Conservation (phyloP, 306 rosid species). For the Coriaria nepalensis region DNA sequence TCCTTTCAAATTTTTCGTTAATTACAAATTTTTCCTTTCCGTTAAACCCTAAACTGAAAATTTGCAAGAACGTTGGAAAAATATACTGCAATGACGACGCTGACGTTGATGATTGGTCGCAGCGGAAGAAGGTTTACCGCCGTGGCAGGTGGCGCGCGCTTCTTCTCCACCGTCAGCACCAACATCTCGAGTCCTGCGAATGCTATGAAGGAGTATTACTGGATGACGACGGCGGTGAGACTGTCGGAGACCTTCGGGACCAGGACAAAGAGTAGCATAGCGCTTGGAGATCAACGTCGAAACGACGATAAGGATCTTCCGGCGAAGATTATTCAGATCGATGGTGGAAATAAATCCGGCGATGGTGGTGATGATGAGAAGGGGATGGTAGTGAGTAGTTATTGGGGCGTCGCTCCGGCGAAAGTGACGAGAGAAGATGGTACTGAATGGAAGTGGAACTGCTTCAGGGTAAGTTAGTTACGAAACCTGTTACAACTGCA, state of each 20-base stretch:
- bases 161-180: conserved; percentile 8
- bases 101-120: too few species aligned
- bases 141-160: conserved; percentile 4
- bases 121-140: too few species aligned
- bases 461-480: conserved; percentile 42
- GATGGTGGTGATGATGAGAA: conserved; percentile 16
- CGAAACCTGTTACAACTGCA: neutral
- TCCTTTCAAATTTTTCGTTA: too few species aligned
- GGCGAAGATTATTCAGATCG: neutral
- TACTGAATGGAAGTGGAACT: conserved; percentile 57
- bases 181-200: too few species aligned
- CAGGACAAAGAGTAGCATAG: conserved; percentile 7
- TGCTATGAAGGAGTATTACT: neutral
- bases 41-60: too few species aligned
- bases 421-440: conserved; percentile 40
- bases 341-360: neutral
- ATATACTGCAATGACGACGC: too few species aligned
- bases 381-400: conserved; percentile 18
- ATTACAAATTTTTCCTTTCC: too few species aligned
- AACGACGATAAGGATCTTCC: neutral
- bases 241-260: conserved; percentile 17
- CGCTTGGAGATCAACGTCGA: neutral
- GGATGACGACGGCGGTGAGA: conserved; percentile 6
- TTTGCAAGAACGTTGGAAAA: too few species aligned
- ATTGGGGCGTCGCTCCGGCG: conserved; percentile 43